These are phyloP conservation scores for Monosporascus sp. DNA, from an alignment of 2,329 filamentous ascomycete genomes.

Conservation along the genomic window DNA sequence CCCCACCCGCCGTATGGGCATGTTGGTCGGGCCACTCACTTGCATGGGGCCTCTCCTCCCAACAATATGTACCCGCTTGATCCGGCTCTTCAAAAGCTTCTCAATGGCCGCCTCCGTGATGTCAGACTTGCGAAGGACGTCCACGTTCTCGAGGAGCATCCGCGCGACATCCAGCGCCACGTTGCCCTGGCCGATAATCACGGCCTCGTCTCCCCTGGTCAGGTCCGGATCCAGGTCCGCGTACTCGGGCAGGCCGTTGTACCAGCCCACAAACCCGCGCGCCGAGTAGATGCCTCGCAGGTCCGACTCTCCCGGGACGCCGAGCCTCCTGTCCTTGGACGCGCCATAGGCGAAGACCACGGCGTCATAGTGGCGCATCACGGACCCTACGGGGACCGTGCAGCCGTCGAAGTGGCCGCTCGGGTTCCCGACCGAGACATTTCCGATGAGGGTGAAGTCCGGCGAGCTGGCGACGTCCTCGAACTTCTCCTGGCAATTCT, in stretches of 20 bases:
- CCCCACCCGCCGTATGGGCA: too few species aligned
- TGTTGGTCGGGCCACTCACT: slow-evolving; percentile 37
- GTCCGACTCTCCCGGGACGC: slow-evolving; percentile 71
- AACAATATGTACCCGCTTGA: slow-evolving; percentile 80
- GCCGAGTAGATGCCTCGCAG: slow-evolving; percentile 79
- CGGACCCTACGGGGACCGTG: slow-evolving; percentile 58
- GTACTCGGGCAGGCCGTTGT: slow-evolving; percentile 88
- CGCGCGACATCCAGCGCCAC: slow-evolving; percentile 91
- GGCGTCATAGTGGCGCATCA: slow-evolving; percentile 84
- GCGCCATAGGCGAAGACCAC: slow-evolving; percentile 92
- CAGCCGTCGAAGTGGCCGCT: slow-evolving; percentile 35
- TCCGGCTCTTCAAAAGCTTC: slow-evolving; percentile 63
- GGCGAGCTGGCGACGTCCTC: slow-evolving; percentile 78
- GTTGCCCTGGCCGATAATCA: slow-evolving; percentile 92
- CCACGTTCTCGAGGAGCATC: slow-evolving; percentile 73
- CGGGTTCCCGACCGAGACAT: slow-evolving; percentile 68
- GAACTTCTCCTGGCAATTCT: slow-evolving; percentile 96
- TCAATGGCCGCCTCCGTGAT: slow-evolving; percentile 83
- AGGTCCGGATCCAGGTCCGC: slow-evolving; percentile 69
- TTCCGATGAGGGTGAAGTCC: slow-evolving; percentile 87
- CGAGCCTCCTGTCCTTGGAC: slow-evolving; percentile 72
- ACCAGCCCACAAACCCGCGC: slow-evolving; percentile 94
- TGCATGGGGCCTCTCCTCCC: slow-evolving; percentile 86
- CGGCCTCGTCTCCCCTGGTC: slow-evolving; percentile 69
- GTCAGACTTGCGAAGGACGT: slow-evolving; percentile 74